A percentile compares a stretch with the other conserved stretches of the same genome.
phyloP scores from a whole-genome alignment of 768 basidiomycete species.

The Agaricus blazei region DNA sequence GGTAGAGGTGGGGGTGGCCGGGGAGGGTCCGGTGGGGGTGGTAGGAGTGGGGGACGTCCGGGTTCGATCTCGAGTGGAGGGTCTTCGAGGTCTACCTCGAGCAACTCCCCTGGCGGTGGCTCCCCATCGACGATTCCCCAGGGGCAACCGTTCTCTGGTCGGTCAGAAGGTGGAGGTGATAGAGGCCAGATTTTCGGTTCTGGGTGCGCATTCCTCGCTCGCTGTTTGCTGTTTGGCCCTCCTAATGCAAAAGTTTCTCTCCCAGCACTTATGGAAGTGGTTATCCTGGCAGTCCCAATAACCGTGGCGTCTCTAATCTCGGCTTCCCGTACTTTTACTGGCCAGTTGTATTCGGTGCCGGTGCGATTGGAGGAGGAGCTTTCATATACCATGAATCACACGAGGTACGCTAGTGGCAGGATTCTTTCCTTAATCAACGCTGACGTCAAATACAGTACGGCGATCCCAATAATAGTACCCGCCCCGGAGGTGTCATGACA shows the following conservation, averaged over 20 bases:
- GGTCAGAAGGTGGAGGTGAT: conserved; percentile 48
- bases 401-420: conserved; percentile 18
- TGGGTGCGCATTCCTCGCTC: conserved; percentile 25
- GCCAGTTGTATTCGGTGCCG: conserved; percentile 48
- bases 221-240: not conserved
- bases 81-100: conserved; percentile 17
- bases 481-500: conserved; percentile 44
- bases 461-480: conserved; percentile 33
- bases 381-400: conserved; percentile 26
- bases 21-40: conserved; percentile 7
- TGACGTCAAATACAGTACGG: conserved; percentile 20
- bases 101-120: conserved; percentile 27
- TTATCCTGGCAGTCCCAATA: conserved; percentile 41
- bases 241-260: conserved; percentile 5
- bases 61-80: conserved; percentile 14
- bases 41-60: conserved; percentile 14
- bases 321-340: conserved; percentile 65
- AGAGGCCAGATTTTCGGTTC: conserved; percentile 39
- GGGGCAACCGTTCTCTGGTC: conserved; percentile 41
- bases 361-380: conserved; percentile 16
- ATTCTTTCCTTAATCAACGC: not conserved
- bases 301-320: conserved; percentile 40
- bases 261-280: conserved; percentile 57
- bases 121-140: conserved; percentile 29
- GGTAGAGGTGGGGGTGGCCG: conserved; percentile 13